Conservation (phyloP, 2,329 filamentous ascomycete species). For the Aspergillus candidus region DNA sequence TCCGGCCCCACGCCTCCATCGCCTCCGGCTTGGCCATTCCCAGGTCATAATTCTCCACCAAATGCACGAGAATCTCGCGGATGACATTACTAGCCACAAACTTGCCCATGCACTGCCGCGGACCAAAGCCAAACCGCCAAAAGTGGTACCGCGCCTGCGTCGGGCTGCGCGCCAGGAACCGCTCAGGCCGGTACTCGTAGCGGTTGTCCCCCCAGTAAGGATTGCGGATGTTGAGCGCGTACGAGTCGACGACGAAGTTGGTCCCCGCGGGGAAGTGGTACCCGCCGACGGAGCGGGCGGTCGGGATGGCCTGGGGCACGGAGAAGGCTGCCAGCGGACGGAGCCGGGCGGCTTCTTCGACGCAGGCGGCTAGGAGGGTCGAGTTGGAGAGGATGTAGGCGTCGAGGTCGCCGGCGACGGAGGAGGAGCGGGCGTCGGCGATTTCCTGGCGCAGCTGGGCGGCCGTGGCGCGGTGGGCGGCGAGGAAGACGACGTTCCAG, state of each 20-base stretch:
- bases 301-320: slow-evolving; percentile 37
- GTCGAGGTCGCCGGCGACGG: slow-evolving; percentile 15
- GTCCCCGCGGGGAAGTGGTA: slow-evolving; percentile 34
- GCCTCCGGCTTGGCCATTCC: background rate
- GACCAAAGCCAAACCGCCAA: slow-evolving; percentile 45
- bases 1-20: slow-evolving; percentile 1
- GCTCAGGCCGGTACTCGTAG: slow-evolving; percentile 28
- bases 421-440: background rate
- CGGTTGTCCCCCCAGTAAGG: slow-evolving; percentile 36
- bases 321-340: slow-evolving; percentile 38
- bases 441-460: slow-evolving; percentile 16
- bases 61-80: slow-evolving; percentile 11
- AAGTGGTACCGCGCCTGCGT: slow-evolving; percentile 15
- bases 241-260: slow-evolving; percentile 40
- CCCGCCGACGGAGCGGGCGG: slow-evolving; percentile 26
- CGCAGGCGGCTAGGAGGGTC: slow-evolving; percentile 28
- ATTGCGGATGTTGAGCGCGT: slow-evolving; percentile 39
- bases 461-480: slow-evolving; percentile 30
- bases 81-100: slow-evolving; percentile 37
- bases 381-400: slow-evolving; percentile 20
- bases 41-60: slow-evolving; percentile 7
- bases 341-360: slow-evolving; percentile 38
- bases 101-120: slow-evolving; percentile 41
- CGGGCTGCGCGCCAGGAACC: slow-evolving; percentile 9
- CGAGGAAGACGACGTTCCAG: slow-evolving; percentile 42